These are phyloP conservation scores for Brassica juncea DNA, from an alignment of 345 rosid genomes.

Conservation along the genomic window DNA sequence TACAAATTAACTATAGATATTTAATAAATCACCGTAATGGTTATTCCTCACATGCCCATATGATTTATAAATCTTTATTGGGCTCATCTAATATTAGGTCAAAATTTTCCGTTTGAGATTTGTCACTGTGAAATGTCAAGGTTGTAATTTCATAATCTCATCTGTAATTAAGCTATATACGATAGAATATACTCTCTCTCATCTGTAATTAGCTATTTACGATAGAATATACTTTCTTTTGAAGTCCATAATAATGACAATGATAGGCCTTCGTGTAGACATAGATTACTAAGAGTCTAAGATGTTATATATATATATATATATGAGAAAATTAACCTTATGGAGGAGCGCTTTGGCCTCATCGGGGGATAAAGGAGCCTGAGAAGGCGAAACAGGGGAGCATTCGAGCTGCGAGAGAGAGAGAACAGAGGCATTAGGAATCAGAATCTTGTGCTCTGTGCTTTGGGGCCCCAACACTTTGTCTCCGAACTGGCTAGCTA, in stretches of 20 bases:
- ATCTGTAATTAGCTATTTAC: not conserved
- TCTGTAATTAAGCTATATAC: not conserved
- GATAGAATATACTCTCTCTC: not conserved
- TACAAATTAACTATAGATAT: too few species aligned
- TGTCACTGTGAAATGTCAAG: too few species aligned
- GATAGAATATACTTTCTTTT: not conserved
- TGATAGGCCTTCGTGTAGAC: not conserved
- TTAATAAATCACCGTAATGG: too few species aligned
- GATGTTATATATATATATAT: not conserved
- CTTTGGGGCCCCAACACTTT: slow-evolving; percentile 65
- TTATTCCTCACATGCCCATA: too few species aligned
- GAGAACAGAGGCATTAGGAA: slow-evolving; percentile 68
- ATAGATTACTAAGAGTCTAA: too few species aligned
- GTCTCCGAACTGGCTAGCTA: slow-evolving; percentile 80
- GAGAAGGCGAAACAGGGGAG: slow-evolving; percentile 66
- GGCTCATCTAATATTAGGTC: too few species aligned
- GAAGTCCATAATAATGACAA: not conserved
- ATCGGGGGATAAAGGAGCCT: slow-evolving; percentile 58
- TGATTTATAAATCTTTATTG: too few species aligned
- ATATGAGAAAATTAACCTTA: slow-evolving; percentile 51
- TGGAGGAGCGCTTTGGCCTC: slow-evolving; percentile 64
- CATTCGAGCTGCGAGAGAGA: slow-evolving; percentile 70
- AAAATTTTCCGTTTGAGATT: too few species aligned
- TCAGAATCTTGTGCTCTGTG: slow-evolving; percentile 88
- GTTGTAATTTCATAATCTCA: too few species aligned